phyloP scores from a whole-genome alignment of 2,329 filamentous ascomycete genomes.

The Parascedosporium putredinis region DNA sequence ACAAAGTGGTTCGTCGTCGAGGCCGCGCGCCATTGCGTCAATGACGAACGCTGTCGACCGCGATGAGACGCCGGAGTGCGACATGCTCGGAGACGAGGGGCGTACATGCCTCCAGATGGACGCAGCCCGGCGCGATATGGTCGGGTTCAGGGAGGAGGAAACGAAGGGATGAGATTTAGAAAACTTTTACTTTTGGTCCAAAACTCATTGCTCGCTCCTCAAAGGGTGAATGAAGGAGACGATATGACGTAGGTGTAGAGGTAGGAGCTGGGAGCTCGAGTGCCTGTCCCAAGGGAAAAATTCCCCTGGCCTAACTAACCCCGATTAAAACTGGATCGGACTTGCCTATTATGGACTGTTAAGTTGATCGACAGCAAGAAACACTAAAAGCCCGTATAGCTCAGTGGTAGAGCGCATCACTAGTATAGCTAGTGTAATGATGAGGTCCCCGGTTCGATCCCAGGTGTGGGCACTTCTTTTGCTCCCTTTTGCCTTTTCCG shows the following conservation, averaged over 20 bases:
- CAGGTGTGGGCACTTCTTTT: conserved; percentile 1
- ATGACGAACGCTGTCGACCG: not conserved
- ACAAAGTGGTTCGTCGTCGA: conserved; percentile 9
- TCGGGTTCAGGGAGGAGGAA: not conserved
- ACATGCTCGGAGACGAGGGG: conserved; percentile 1
- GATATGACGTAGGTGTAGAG: no score
- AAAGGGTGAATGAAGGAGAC: no score
- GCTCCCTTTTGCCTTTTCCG: not conserved
- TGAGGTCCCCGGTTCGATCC: conserved; percentile 3
- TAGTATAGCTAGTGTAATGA: conserved; percentile 2
- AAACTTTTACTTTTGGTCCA: no score
- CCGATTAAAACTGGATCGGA: not conserved
- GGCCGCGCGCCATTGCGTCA: not conserved
- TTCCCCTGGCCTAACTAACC: no score
- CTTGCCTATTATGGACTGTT: not conserved
- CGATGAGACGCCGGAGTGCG: conserved; percentile 4
- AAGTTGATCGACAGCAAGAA: not conserved
- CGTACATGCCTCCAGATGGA: conserved; percentile 4
- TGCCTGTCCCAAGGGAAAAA: no score
- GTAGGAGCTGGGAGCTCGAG: no score
- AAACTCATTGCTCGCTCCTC: no score
- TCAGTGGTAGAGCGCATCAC: conserved; percentile 4
- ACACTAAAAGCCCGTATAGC: not conserved
- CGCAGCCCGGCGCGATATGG: not conserved
- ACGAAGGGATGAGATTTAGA: not conserved